Percentiles rank a stretch among this genome's conserved stretches.
Conservation (phyloP, 805 yeast species). For the Dipodascopsis uninucleata region DNA sequence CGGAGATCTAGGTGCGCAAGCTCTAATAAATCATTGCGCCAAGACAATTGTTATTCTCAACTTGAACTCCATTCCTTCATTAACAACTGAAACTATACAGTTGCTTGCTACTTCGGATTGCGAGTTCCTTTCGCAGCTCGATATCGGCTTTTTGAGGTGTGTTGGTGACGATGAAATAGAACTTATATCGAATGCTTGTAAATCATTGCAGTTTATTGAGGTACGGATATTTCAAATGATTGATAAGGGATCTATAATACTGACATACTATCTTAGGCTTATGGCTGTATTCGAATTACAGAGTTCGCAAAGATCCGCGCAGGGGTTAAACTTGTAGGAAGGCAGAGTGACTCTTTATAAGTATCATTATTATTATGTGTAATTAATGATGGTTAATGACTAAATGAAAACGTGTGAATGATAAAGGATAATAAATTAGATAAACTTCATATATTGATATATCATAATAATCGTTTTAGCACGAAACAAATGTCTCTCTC, state of each 20-base stretch:
- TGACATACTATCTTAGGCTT: conserved; percentile 5
- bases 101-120: conserved; percentile 34
- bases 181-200: conserved; percentile 54
- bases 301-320: conserved; percentile 49
- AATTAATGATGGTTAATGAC: too few species aligned
- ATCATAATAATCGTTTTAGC: too few species aligned
- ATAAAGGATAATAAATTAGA: too few species aligned
- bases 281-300: conserved; percentile 57
- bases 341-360: conserved; percentile 53
- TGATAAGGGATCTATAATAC: conserved; percentile 20
- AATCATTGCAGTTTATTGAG: conserved; percentile 61
- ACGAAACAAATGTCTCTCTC: too few species aligned
- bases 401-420: too few species aligned
- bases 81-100: conserved; percentile 44
- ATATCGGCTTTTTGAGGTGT: conserved; percentile 74
- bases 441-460: too few species aligned
- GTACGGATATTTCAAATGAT: conserved; percentile 58
- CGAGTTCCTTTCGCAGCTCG: conserved; percentile 64
- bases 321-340: conserved; percentile 64
- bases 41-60: conserved; percentile 64
- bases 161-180: conserved; percentile 69
- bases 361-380: too few species aligned
- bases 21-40: conserved; percentile 59
- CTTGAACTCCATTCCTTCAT: conserved; percentile 64
- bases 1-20: conserved; percentile 58